Base-by-base conservation (phyloP, 192 early-diverging fungal genomes). In the Gamsiella multidivaricata region DNA sequence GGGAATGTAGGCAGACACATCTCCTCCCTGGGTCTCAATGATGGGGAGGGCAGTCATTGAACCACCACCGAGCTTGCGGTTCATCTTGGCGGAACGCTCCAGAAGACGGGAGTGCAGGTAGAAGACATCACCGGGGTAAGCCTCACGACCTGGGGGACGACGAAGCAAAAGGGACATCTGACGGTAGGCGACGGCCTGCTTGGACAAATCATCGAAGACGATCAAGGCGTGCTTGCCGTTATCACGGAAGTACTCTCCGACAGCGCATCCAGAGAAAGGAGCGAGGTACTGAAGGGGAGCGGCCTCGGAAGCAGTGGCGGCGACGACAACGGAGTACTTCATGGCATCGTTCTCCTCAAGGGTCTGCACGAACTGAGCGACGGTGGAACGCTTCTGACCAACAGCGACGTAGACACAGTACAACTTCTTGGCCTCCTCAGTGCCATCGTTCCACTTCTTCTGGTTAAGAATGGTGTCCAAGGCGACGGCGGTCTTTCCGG, bases 1-100 rank as follows among this genome's bases (percentile, higher is more conserved):
- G 68, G 97, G 97, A 90, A 99, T 99, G 90, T 99, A 99, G 33
- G 97, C 97, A 78, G 97, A 99, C 83, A 99, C 97, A 94, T 98
- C 97, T 87, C 97, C 97, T 91, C 97, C 97, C 88, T 98, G 96
- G 69, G 97, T 99, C 85, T 99, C 97, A 88, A 99, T 98, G 80
- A 99, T 95, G 83, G 97, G 97, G 60, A 99, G 91, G 41, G 97
- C 97, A 61, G 97, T 99, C 89, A 99, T 89, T 83, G 97, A 98
- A 85, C 96, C 96, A 73, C 89, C 92, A 69, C 96, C 96, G 85
- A 93, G 90, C 72, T 87, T 85, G 88, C 96, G 92, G 93, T 94
- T 97, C 95, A 99, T 96, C 93, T 99, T 99, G 87, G 96, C 96
- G 51, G 97, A 93, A 89, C 97, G 96, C 89, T 99, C 97, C 61